These are phyloP conservation scores for Balansia obtecta DNA, from an alignment of 2,329 filamentous ascomycete genomes.

Conservation along the genomic window DNA sequence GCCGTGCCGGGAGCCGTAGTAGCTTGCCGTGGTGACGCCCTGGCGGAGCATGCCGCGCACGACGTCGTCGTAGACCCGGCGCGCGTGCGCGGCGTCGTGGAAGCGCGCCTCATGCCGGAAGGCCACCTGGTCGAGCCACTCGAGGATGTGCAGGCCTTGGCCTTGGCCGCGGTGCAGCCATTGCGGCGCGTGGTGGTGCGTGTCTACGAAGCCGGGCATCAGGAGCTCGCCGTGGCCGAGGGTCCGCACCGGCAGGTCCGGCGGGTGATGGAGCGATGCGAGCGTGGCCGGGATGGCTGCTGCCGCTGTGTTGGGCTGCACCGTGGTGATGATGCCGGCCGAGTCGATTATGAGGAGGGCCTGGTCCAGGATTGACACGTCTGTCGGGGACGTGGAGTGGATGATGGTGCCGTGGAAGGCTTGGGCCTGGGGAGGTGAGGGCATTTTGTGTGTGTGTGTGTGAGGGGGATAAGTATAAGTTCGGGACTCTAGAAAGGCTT, in stretches of 20 bases:
- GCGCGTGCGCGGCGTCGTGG: conserved; percentile 38
- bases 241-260: conserved; percentile 2
- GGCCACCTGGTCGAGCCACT: conserved; percentile 53
- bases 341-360: conserved; percentile 20
- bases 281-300: conserved; percentile 9
- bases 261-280: conserved; percentile 2
- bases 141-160: conserved; percentile 40
- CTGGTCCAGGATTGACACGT: conserved; percentile 26
- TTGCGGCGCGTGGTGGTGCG: conserved; percentile 55
- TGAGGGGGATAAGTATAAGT: too few relatives aligned
- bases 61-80: conserved; percentile 35
- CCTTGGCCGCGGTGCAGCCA: conserved; percentile 36
- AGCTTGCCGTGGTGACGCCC: conserved; percentile 48
- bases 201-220: conserved; percentile 51
- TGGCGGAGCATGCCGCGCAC: conserved; percentile 48
- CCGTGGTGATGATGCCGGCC: conserved; percentile 13
- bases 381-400: conserved; percentile 22
- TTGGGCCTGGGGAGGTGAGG: not conserved
- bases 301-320: conserved; percentile 10
- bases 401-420: conserved; percentile 29
- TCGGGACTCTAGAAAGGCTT: too few relatives aligned
- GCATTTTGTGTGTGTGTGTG: too few relatives aligned
- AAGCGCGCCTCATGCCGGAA: conserved; percentile 54
- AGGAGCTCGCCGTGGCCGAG: conserved; percentile 36
- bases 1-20: conserved; percentile 45